phyloP scores from a whole-genome alignment of 2,329 filamentous ascomycete genomes.

The Gliomastix tumulicola region DNA sequence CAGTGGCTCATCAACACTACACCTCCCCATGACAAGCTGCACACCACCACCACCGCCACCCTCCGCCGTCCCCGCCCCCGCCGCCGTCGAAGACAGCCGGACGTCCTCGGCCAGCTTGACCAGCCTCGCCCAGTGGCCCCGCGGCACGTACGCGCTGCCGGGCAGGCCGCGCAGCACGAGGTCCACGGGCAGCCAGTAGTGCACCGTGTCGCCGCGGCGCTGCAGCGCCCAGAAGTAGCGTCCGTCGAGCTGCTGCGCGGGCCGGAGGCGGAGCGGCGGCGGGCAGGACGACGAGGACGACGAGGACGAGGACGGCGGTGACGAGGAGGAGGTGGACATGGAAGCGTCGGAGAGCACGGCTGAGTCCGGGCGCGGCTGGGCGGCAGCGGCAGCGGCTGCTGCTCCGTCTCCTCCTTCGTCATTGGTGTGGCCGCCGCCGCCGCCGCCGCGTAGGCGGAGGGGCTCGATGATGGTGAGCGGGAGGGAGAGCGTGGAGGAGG shows the following conservation, averaged over 20 bases:
- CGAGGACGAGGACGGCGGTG: no score
- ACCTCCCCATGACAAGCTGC: constrained; percentile 7
- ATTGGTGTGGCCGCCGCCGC: no score
- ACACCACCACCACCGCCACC: constrained; percentile 1
- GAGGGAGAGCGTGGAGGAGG: no score
- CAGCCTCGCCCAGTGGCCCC: constrained; percentile 9
- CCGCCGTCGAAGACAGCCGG: no score
- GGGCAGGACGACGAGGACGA: no score
- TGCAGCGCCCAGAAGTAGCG: constrained; percentile 3
- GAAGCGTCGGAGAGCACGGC: constrained; percentile 2
- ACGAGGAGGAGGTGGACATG: constrained; percentile 3
- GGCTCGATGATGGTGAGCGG: no score
- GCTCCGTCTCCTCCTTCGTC: no score
- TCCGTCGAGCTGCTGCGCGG: not conserved
- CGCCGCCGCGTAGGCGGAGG: no score
- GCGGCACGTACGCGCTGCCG: constrained; percentile 3
- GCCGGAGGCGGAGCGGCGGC: not conserved
- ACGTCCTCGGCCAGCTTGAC: constrained; percentile 5
- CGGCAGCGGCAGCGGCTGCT: no score
- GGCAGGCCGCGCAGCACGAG: constrained; percentile 6
- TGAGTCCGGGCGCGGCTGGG: not conserved
- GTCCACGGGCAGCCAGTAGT: constrained; percentile 9
- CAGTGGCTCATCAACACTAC: constrained; percentile 2
- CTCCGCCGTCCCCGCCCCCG: not conserved
- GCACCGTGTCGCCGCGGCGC: constrained; percentile 2